A percentile compares a stretch with the other conserved stretches of the same genome.
phyloP scores from a whole-genome alignment of 2,329 filamentous ascomycete genomes.

The Cryphonectria parasitica region DNA sequence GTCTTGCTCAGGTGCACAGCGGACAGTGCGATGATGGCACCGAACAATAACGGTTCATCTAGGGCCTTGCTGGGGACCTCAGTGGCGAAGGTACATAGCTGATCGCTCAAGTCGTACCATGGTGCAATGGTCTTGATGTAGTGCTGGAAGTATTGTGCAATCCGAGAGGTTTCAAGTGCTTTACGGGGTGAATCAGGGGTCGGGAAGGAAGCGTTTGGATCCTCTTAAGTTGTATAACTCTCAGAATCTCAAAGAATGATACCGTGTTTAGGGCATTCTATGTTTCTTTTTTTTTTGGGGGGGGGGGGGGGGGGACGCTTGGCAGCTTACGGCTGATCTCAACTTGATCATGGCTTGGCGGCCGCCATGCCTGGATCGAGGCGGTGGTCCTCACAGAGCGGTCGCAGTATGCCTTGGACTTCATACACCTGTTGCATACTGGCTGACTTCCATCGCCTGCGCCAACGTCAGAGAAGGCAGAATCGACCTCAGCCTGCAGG shows the following conservation, averaged over 20 bases:
- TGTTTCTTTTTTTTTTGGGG: no score
- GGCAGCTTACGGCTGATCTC: not conserved
- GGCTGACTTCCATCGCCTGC: not conserved
- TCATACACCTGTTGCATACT: not conserved
- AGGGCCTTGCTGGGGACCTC: not conserved
- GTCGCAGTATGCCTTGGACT: not conserved
- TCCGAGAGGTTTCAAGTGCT: not conserved
- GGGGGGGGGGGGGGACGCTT: not conserved
- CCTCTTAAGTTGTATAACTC: not conserved
- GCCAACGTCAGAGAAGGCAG: not conserved
- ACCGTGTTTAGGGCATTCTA: not conserved
- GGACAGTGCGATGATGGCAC: not conserved
- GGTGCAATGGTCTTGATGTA: not conserved
- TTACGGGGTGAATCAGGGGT: not conserved
- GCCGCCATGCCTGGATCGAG: not conserved
- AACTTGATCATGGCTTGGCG: not conserved
- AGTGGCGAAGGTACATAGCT: not conserved
- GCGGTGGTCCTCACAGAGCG: not conserved
- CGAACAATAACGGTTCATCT: not conserved
- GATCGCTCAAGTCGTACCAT: not conserved
- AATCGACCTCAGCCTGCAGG: not conserved
- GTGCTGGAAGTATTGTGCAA: constrained; percentile 1
- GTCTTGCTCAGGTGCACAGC: constrained; percentile 41
- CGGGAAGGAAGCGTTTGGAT: not conserved
- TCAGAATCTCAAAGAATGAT: not conserved